Conservation (phyloP, 441 rosid genomes). For the Jatropha multifida region DNA sequence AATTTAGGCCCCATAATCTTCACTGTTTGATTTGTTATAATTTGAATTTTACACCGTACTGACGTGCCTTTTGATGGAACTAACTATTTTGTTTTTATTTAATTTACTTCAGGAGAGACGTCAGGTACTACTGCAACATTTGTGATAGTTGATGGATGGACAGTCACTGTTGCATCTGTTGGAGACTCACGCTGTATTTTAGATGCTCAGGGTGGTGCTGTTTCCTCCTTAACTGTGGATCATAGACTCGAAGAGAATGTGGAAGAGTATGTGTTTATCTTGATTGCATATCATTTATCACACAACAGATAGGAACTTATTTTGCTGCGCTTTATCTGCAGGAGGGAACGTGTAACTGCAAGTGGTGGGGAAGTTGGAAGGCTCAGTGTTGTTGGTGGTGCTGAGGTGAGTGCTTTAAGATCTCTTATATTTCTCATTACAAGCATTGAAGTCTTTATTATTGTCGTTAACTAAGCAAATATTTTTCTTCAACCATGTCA, state of each 20-base stretch:
- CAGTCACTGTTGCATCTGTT: conserved; percentile 87
- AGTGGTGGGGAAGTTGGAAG: conserved; percentile 98
- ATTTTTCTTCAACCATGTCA: not conserved
- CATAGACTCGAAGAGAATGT: conserved; percentile 84
- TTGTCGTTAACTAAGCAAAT: not conserved
- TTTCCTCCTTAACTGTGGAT: conserved; percentile 71
- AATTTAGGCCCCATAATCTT: conserved; percentile 6
- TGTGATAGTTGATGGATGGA: conserved; percentile 90
- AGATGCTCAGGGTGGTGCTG: conserved; percentile 65
- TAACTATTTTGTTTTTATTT: conserved; percentile 10
- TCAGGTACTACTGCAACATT: conserved; percentile 94
- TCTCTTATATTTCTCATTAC: not conserved
- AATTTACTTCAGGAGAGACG: conserved; percentile 60
- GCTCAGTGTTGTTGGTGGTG: conserved; percentile 75
- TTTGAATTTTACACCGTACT: not conserved
- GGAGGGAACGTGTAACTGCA: conserved; percentile 85
- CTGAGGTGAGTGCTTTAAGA: conserved; percentile 48
- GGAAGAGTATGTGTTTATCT: conserved; percentile 63
- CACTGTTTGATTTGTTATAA: not conserved
- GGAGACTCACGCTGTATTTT: conserved; percentile 91
- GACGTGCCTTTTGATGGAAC: conserved; percentile 15
- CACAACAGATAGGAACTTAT: conserved; percentile 1
- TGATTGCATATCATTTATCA: conserved; percentile 16
- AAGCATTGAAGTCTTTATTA: not conserved
- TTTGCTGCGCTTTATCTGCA: conserved; percentile 27